Evolutionary conservation across 306 rosid species (phyloP).

Genomic region (Oxytropis ochrocephala): DNA sequence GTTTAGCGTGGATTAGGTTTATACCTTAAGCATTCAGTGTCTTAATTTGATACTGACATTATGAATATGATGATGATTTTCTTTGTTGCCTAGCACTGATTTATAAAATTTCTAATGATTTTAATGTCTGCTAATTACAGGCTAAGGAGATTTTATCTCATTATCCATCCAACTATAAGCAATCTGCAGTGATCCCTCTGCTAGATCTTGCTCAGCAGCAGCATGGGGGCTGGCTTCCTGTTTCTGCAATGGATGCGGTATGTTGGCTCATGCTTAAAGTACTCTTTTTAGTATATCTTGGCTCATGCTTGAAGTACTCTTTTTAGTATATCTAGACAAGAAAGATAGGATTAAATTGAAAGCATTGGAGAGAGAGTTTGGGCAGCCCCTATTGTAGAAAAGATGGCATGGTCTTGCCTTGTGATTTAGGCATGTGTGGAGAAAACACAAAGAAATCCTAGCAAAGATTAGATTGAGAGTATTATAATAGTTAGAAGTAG

Average conservation of each 20-base stretch:
- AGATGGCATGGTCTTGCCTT: not conserved
- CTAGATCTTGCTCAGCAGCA: constrained; percentile 99
- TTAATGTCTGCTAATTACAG: constrained; percentile 31
- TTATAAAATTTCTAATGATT: not conserved
- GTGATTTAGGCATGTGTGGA: not conserved
- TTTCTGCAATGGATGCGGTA: constrained; percentile 97
- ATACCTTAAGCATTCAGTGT: too few relatives aligned
- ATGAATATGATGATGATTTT: not conserved
- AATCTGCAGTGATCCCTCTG: constrained; percentile 93
- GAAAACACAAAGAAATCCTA: not conserved
- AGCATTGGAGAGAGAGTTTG: not conserved
- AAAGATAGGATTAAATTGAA: not conserved
- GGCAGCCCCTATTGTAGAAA: not conserved
- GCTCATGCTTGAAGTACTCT: not conserved
- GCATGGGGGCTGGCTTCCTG: constrained; percentile 99
- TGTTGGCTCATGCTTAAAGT: constrained; percentile 25
- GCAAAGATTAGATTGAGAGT: not conserved
- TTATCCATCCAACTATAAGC: constrained; percentile 98
- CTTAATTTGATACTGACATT: not conserved
- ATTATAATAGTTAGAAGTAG: not conserved
- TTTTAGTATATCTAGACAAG: not conserved
- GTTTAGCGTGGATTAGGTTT: too few relatives aligned
- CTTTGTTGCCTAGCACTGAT: not conserved
- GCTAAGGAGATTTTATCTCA: constrained; percentile 82
- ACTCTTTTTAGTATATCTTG: constrained; percentile 38